Conservation (phyloP, 139 green algal species). For the Axilococcus clingmanii region DNA sequence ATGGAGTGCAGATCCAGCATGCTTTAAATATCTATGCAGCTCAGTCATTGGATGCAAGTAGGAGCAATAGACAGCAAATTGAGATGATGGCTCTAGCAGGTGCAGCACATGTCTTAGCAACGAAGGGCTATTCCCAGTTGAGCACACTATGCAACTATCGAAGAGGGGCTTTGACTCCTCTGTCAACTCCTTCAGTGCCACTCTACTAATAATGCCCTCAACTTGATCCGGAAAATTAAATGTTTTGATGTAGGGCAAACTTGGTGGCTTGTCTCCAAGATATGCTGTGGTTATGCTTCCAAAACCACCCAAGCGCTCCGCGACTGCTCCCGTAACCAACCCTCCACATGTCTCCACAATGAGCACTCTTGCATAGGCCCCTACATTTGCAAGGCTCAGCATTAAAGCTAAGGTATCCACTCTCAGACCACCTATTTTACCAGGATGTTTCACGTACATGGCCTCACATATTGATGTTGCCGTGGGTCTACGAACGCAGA, state of each 20-base stretch:
- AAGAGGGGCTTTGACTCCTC: conserved; percentile 32
- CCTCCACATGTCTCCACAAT: conserved; percentile 59
- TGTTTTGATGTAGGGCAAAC: conserved; percentile 10
- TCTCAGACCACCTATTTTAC: conserved; percentile 51
- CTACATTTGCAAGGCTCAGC: conserved; percentile 67
- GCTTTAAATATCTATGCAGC: conserved; percentile 23
- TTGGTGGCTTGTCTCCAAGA: conserved; percentile 14
- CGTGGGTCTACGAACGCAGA: conserved; percentile 38
- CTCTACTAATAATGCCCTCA: conserved; percentile 21
- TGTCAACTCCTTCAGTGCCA: conserved; percentile 22
- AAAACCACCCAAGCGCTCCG: conserved; percentile 62
- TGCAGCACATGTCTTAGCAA: conserved; percentile 45
- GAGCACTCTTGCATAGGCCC: conserved; percentile 41
- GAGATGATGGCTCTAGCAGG: conserved; percentile 55
- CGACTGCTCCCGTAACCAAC: conserved; percentile 54
- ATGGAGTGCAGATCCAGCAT: conserved; percentile 7
- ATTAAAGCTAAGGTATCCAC: conserved; percentile 61
- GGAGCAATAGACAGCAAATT: conserved; percentile 56
- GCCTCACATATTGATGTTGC: conserved; percentile 45
- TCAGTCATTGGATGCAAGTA: conserved; percentile 62
- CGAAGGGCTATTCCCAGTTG: conserved; percentile 29
- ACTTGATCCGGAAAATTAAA: conserved; percentile 40
- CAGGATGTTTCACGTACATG: conserved; percentile 30
- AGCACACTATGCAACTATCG: conserved; percentile 51
- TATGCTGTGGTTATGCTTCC: conserved; percentile 40